Percentiles rank a stretch among this genome's conserved stretches.
phyloP scores from a whole-genome alignment of 345 rosid species.

The Acer saccharum region DNA sequence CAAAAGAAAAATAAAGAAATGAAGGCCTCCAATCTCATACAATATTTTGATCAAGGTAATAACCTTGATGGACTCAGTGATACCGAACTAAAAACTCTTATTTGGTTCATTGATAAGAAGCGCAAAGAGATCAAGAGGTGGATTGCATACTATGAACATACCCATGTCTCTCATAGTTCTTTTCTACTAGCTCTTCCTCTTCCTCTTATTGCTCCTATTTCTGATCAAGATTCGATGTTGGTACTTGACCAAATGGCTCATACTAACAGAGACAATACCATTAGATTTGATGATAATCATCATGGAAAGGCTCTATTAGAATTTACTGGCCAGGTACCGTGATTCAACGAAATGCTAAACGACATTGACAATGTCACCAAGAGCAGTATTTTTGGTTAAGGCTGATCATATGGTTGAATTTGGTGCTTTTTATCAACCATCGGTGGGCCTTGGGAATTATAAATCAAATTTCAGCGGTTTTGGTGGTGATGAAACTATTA shows the following conservation, averaged over 20 bases:
- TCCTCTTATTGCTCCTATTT: no score
- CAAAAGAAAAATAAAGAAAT: conserved; percentile 20
- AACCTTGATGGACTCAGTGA: not conserved
- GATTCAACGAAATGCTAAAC: conserved; percentile 5
- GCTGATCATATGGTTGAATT: not conserved
- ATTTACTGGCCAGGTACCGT: not conserved
- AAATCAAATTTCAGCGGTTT: not conserved
- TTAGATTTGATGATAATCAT: not conserved
- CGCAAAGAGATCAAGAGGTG: conserved; percentile 22
- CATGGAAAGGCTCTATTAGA: not conserved
- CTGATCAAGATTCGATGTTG: not conserved
- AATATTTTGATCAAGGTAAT: conserved; percentile 13
- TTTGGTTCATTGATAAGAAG: conserved; percentile 35
- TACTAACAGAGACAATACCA: not conserved
- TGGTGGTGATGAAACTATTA: no score
- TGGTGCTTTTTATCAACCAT: no score
- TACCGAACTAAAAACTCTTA: conserved; percentile 11
- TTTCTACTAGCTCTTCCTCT: not conserved
- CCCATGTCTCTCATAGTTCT: not conserved
- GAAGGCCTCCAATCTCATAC: conserved; percentile 25
- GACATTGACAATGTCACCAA: not conserved
- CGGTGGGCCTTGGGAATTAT: not conserved
- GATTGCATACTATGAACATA: conserved; percentile 1
- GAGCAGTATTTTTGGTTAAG: not conserved
- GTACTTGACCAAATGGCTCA: not conserved